Evolutionary conservation across 768 basidiomycete genomes (phyloP).

Genomic region (Mycena sanguinolenta): DNA sequence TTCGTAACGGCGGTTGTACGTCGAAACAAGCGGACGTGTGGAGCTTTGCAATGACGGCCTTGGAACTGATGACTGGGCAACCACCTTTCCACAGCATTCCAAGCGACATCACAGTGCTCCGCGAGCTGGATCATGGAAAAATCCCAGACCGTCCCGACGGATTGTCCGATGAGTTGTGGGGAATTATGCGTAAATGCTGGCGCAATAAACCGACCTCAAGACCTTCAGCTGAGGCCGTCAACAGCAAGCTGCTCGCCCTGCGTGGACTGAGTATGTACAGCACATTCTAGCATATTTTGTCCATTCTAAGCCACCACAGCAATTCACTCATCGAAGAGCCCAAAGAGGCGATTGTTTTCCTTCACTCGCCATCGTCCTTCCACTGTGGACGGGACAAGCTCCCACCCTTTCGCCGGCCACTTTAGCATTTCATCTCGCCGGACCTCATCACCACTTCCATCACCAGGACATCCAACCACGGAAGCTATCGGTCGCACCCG

Average conservation of each 20-base stretch:
- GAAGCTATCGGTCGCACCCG: conserved; percentile 19
- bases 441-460: not conserved
- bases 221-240: conserved; percentile 55
- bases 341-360: conserved; percentile 26
- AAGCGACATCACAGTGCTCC: conserved; percentile 51
- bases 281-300: not conserved
- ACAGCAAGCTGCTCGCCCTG: conserved; percentile 35
- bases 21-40: conserved; percentile 61
- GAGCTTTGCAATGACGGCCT: conserved; percentile 63
- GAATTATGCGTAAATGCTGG: conserved; percentile 60
- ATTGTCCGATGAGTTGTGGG: conserved; percentile 58
- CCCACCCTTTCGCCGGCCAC: conserved; percentile 13
- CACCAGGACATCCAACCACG: conserved; percentile 26
- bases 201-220: conserved; percentile 51
- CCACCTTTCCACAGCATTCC: conserved; percentile 51
- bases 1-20: conserved; percentile 44
- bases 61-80: conserved; percentile 61
- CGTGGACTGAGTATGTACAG: conserved; percentile 37
- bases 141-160: conserved; percentile 55
- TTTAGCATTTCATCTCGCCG: conserved; percentile 24
- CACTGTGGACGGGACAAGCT: conserved; percentile 30
- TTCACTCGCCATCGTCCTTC: conserved; percentile 39
- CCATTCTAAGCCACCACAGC: not conserved
- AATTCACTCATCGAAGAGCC: conserved; percentile 1
- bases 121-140: conserved; percentile 50